These are phyloP conservation scores for Musa acuminata DNA, from an alignment of 176 grass and related monocot species.

Conservation along the genomic window DNA sequence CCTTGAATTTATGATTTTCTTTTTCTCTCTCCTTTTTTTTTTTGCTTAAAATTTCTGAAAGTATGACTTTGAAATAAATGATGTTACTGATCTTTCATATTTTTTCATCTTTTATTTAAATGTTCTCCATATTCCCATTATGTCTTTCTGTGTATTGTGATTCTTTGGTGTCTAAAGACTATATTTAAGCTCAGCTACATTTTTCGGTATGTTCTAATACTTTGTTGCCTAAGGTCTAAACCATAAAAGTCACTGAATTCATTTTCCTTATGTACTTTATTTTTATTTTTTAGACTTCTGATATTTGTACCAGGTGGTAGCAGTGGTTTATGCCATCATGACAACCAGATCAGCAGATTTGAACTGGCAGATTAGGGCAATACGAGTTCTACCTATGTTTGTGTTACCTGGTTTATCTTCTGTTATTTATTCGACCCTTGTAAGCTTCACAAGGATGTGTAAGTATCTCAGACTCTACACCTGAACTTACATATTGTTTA, in stretches of 20 bases:
- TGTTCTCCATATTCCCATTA: too few relatives aligned
- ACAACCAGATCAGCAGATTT: conserved; percentile 61
- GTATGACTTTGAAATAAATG: too few relatives aligned
- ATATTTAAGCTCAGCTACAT: too few relatives aligned
- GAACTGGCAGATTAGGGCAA: conserved; percentile 68
- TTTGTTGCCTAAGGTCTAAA: not conserved
- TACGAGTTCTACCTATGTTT: conserved; percentile 71
- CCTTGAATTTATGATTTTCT: not conserved
- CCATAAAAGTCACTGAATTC: not conserved
- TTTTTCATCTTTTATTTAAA: too few relatives aligned
- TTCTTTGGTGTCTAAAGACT: not conserved
- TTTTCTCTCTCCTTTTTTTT: too few relatives aligned
- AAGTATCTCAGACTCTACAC: conserved; percentile 24
- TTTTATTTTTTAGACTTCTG: not conserved
- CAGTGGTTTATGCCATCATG: conserved; percentile 70
- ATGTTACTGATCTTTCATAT: too few relatives aligned
- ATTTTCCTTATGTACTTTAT: not conserved
- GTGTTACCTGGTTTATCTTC: conserved; percentile 65
- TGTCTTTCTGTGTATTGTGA: not conserved
- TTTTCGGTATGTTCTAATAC: not conserved
- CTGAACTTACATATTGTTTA: not conserved
- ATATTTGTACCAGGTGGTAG: conserved; percentile 47
- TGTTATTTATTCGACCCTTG: conserved; percentile 48
- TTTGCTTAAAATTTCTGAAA: too few relatives aligned
- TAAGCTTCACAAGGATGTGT: conserved; percentile 86